Percentiles rank a stretch among this genome's conserved stretches.
Evolutionary conservation across 2,329 filamentous ascomycete genomes (phyloP).

Genomic region (Aspergillus puulaauensis): DNA sequence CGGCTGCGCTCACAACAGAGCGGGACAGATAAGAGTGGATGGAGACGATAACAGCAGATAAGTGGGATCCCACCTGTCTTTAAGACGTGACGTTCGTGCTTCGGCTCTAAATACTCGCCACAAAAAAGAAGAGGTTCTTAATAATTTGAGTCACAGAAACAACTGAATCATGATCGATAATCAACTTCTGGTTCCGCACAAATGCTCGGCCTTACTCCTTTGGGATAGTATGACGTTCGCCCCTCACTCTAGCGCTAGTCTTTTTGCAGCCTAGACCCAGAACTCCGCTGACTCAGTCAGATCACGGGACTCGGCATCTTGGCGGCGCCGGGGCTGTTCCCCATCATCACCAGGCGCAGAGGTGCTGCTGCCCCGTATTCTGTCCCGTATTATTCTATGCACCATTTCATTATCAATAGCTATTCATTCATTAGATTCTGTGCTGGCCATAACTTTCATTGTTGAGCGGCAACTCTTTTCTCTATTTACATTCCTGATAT

Average conservation of each 20-base stretch:
- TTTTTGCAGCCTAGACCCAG: background rate
- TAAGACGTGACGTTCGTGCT: background rate
- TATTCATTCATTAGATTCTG: background rate
- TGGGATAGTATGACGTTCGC: slow-evolving; percentile 19
- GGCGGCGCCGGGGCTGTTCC: background rate
- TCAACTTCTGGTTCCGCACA: slow-evolving; percentile 12
- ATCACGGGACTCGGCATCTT: slow-evolving; percentile 2
- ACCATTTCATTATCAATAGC: background rate
- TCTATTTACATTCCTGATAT: background rate
- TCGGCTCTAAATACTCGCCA: background rate
- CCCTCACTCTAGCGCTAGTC: slow-evolving; percentile 7
- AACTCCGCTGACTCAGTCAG: background rate
- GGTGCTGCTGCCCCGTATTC: background rate
- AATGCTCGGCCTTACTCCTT: slow-evolving; percentile 20
- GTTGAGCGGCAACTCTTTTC: background rate
- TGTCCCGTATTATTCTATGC: background rate
- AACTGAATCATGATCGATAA: slow-evolving; percentile 14
- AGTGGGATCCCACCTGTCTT: background rate
- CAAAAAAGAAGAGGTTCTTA: background rate
- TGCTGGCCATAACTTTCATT: background rate
- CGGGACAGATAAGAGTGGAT: background rate
- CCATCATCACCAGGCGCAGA: background rate
- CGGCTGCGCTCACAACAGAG: background rate
- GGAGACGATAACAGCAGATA: background rate
- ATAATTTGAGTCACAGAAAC: background rate